These are phyloP conservation scores for Periconia sp. DNA, from an alignment of 2,329 filamentous ascomycete genomes.

Conservation along the genomic window DNA sequence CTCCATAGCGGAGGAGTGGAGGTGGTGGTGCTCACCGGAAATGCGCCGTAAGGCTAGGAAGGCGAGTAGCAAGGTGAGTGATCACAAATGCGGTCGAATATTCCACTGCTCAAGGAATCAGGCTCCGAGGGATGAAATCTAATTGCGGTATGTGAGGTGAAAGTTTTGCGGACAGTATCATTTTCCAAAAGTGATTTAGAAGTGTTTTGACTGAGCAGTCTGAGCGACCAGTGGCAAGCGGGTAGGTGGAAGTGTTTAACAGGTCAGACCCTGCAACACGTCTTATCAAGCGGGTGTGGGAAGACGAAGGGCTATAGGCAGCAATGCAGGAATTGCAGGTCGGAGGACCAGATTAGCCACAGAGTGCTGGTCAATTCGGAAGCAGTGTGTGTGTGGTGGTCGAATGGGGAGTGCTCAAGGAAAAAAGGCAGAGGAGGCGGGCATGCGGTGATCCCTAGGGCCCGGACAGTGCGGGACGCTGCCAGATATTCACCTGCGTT, in stretches of 20 bases:
- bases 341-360: slow-evolving; percentile 43
- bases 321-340: slow-evolving; percentile 47
- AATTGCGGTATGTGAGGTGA: slow-evolving; percentile 39
- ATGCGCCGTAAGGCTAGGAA: slow-evolving; percentile 37
- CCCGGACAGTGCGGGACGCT: slow-evolving; percentile 35
- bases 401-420: slow-evolving; percentile 35
- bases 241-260: slow-evolving; percentile 43
- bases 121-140: slow-evolving; percentile 37
- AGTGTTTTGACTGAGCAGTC: slow-evolving; percentile 35
- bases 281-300: slow-evolving; percentile 46
- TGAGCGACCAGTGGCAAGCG: slow-evolving; percentile 41
- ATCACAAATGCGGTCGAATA: slow-evolving; percentile 24
- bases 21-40: slow-evolving; percentile 33
- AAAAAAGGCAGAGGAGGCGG: slow-evolving; percentile 35
- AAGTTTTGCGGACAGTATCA: slow-evolving; percentile 48
- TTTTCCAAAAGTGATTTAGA: slow-evolving; percentile 42
- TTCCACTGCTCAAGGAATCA: slow-evolving; percentile 38
- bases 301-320: slow-evolving; percentile 41
- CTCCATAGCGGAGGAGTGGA: slow-evolving; percentile 34
- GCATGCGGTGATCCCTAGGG: slow-evolving; percentile 42
- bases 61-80: slow-evolving; percentile 39
- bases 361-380: slow-evolving; percentile 36
- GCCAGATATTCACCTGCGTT: slow-evolving; percentile 46
- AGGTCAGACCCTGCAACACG: slow-evolving; percentile 47
- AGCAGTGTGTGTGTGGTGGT: slow-evolving; percentile 32